Base-by-base conservation (phyloP, 495 filamentous ascomycete genomes). In the Cercophora sp. region DNA sequence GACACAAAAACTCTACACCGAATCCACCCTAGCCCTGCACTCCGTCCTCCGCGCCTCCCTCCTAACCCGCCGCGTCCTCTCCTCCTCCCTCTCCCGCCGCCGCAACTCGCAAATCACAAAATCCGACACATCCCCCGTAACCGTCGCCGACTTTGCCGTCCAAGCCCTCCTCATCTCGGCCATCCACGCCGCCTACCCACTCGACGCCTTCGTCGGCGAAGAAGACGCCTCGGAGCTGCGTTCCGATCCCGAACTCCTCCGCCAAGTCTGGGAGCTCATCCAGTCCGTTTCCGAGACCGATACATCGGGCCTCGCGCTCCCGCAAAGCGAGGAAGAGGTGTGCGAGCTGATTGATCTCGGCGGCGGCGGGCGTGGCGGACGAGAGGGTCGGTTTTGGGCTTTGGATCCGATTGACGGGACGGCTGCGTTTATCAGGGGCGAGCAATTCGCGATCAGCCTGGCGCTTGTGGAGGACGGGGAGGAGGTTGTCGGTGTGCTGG, bases 401-500 rank as follows among this genome's bases (percentile, higher is more conserved):
- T 61, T 85, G 18, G 82, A 85, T 58, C 82, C 82, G 1, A 76
- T 85, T 10, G 82, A 85, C 46, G 82, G 82, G 25, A 85, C 82
- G 3, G 74, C 72, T 2, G 75, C 75, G 4, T 85, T 79, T 51
- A 72, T 85, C 44, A 62, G 64, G 27, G 73, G 73, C 8, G 73
- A 77, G 58, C 82, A 85, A 57, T 85, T 84, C 48, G 81, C 74
- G 1, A 76, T 85, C 1, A 77, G 73, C 43, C 64, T 83, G 9
- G 72, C 74, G 4, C 62, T 85, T 31, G 56, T 84, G 2, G 73
- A 77, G 39, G 69, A 78, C 19, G 80, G 81, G 0, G 18, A 56
- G 27, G 78, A 83, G 55, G 70, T 71, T 48, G 29, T 85, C 8
- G 81, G 76, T 3, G 74, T 83, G 2, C 56, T 83, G 26, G 81